These are phyloP conservation scores for Soucietia sequanensis DNA, from an alignment of 805 yeast species.

Conservation along the genomic window DNA sequence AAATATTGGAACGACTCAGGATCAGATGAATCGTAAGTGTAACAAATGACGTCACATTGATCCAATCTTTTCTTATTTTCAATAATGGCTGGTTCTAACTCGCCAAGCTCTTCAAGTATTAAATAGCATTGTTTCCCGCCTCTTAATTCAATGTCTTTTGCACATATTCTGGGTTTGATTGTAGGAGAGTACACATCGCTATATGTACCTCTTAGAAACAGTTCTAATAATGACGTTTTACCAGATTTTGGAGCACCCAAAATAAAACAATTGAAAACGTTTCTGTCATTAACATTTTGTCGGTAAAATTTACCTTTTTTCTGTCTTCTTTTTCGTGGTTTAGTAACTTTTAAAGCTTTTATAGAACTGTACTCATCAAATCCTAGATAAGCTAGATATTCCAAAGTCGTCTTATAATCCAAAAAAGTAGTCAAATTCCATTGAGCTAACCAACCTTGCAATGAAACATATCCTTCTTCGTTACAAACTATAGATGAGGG, in stretches of 20 bases:
- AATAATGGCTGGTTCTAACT: constrained; percentile 75
- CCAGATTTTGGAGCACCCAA: constrained; percentile 87
- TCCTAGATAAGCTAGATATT: constrained; percentile 87
- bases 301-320: constrained; percentile 64
- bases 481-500: constrained; percentile 88
- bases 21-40: constrained; percentile 90
- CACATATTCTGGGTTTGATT: constrained; percentile 75
- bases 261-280: constrained; percentile 87
- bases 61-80: constrained; percentile 68
- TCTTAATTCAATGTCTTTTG: constrained; percentile 85
- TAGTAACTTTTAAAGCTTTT: constrained; percentile 66
- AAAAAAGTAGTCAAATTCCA: constrained; percentile 96
- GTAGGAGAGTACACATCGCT: constrained; percentile 78
- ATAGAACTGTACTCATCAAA: constrained; percentile 54
- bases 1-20: constrained; percentile 90
- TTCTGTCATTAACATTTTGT: constrained; percentile 72
- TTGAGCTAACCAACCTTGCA: constrained; percentile 99
- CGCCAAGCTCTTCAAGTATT: constrained; percentile 88
- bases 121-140: constrained; percentile 96
- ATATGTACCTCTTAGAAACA: constrained; percentile 73
- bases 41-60: constrained; percentile 88
- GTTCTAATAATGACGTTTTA: constrained; percentile 78
- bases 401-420: constrained; percentile 79
- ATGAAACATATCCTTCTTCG: constrained; percentile 83
- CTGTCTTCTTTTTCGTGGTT: constrained; percentile 70